Evolutionary conservation across 2,329 filamentous ascomycete genomes (phyloP), one percentile per base, ranked within the genome.

Genomic region (Neopestalotiopsis rosae): DNA sequence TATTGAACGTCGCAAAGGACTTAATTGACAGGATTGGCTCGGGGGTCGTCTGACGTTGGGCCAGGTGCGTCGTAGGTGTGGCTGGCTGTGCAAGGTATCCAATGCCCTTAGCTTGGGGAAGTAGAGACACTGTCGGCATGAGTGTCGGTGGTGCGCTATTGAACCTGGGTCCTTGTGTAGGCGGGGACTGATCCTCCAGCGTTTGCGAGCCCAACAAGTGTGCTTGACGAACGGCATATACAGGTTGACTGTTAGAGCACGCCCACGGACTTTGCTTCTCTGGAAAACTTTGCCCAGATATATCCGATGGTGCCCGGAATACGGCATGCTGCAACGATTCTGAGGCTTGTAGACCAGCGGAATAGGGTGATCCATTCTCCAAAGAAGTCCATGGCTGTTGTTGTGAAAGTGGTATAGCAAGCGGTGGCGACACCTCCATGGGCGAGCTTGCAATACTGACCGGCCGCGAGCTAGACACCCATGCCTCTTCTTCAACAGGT

Each of bases 1-100:
- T 84, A 73, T 86, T 83, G 73, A 88, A 88, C 1, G 83, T 82
- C 1, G 84, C 81, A 73, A 89, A 88, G 0, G 86, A 82, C 70
- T 85, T 87, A 72, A 87, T 80, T 0, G 83, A 83, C 38, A 87
- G 79, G 4, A 82, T 82, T 14, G 84, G 81, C 64, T 87, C 84
- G 5, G 85, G 83, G 0, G 84, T 85, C 1, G 79, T 78, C 40
- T 68, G 76, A 72, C 28, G 78, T 28, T 13, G 10, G 10, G 34
- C 56, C 17, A 24, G n/a, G 28, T 66, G 17, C 45, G n/a, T 13
- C 45, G n/a, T 13, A 6, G 65, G 65, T 13, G 64, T 66, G 12
- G 61, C 38, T 28, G 61, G 61, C n/a, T 64, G 59, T n/a, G 30
- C 32, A 38, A 24, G 20, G 9, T 12, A 12, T 62, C 32, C 30